Evolutionary conservation across 768 basidiomycete species (phyloP).

Genomic region (Boletales sp.): DNA sequence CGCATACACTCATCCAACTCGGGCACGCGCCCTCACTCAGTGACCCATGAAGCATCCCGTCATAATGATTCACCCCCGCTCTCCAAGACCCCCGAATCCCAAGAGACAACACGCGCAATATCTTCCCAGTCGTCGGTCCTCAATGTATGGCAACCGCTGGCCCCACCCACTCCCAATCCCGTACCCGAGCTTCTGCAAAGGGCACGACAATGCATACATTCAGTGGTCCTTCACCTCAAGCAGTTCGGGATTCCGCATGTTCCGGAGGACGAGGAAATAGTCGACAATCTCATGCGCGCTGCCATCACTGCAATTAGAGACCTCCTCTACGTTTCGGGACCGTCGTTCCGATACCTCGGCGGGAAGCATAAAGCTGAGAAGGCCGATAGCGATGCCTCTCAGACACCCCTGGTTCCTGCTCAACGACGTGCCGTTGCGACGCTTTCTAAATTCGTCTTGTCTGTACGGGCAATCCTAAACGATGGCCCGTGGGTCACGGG

Average conservation of each 20-base stretch:
- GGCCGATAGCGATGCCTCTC: slow-evolving; percentile 36
- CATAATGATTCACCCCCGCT: slow-evolving; percentile 1
- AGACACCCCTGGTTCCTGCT: slow-evolving; percentile 64
- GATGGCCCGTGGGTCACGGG: slow-evolving; percentile 25
- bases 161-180: slow-evolving; percentile 52
- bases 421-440: slow-evolving; percentile 84
- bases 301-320: slow-evolving; percentile 67
- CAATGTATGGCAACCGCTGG: slow-evolving; percentile 44
- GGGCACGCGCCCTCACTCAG: background rate
- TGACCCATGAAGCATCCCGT: slow-evolving; percentile 4
- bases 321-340: slow-evolving; percentile 62
- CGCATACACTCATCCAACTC: background rate
- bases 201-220: slow-evolving; percentile 53
- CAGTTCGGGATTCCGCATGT: slow-evolving; percentile 42
- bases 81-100: slow-evolving; percentile 1
- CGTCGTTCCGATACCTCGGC: slow-evolving; percentile 55
- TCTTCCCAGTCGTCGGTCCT: background rate
- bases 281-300: slow-evolving; percentile 57
- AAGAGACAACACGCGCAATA: background rate
- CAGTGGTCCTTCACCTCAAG: slow-evolving; percentile 58
- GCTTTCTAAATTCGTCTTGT: slow-evolving; percentile 82
- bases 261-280: slow-evolving; percentile 50
- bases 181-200: slow-evolving; percentile 59
- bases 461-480: slow-evolving; percentile 74
- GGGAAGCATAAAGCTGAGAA: slow-evolving; percentile 30